Evolutionary conservation across 2,329 filamentous ascomycete genomes (phyloP), one percentile per base, ranked within the genome.

Genomic region (Pseudodiploospora longispora): DNA sequence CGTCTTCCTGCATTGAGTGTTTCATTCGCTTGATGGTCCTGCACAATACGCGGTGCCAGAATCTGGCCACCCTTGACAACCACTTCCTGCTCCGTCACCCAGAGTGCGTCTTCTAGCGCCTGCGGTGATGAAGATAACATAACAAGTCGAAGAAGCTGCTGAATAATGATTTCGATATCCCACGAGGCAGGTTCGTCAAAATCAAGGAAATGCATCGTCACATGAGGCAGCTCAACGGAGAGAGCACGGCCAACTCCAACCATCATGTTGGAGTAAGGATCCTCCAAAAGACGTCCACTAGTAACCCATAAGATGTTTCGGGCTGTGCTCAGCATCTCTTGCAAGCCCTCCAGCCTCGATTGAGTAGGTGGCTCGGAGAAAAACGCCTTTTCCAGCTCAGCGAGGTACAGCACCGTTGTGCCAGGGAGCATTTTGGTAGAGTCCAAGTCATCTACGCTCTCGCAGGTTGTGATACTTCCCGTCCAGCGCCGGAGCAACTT

Each of bases 191-290:
- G 2, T 5, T 40, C 8, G 10, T 41, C 39, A 41, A 41, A 41
- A 32, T 41, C 32, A 1, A 41, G 19, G n/a, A 41, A 41, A 8
- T 41, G 39, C 39, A 41, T 33, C 5, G 10, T 33, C 30, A 41
- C 19, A 35, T 41, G 30, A 6, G 39, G 39, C 30, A 41, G 30
- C 29, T 41, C 39, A 35, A 33, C 39, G 1, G 32, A 30, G 5
- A 41, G 10, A n/a, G 30, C 30, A 5, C 39, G 39, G 29, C 39
- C 39, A 28, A 41, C 30, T 2, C 30, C 39, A 34, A 41, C 39
- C 39, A 41, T 41, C 30, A 41, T 34, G 30, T 41, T 41, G 3
- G 32, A 34, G 30, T 41, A 35, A 10, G 41, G 34, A 30, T 38
- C 12, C 19, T 31, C 34, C 7, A 12, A 28, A 19, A 31, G 34